Conservation (phyloP, 495 filamentous ascomycete genomes). For the Stereocaulon alpinum region DNA sequence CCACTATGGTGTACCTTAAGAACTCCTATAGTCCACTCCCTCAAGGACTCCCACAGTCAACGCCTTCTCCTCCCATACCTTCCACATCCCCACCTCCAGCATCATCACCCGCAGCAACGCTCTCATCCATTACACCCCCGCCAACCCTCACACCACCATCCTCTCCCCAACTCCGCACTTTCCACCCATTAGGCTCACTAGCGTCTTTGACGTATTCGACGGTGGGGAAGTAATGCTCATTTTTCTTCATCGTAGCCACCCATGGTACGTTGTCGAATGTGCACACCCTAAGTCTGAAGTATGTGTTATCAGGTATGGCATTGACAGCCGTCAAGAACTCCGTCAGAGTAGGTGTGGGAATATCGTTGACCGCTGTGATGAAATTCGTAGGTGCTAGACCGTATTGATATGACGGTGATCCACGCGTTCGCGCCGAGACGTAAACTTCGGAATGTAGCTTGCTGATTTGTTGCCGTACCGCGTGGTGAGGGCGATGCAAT, state of each 20-base stretch:
- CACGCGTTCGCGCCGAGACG: conserved; percentile 71
- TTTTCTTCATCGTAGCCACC: conserved; percentile 99
- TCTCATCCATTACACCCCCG: conserved; percentile 20
- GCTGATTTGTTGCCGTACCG: conserved; percentile 91
- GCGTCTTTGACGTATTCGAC: conserved; percentile 75
- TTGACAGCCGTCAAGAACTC: conserved; percentile 67
- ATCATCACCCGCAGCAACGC: conserved; percentile 13
- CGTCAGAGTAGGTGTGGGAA: conserved; percentile 68
- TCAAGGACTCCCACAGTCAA: not conserved
- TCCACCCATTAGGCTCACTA: conserved; percentile 31
- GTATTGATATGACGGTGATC: conserved; percentile 85
- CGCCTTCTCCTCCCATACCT: not conserved
- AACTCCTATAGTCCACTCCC: not conserved
- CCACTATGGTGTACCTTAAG: too few species aligned
- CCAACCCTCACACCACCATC: conserved; percentile 16
- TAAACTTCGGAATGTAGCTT: conserved; percentile 98
- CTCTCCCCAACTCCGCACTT: conserved; percentile 19
- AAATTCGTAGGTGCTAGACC: conserved; percentile 94
- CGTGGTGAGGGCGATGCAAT: conserved; percentile 87
- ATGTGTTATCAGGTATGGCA: conserved; percentile 90
- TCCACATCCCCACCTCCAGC: conserved; percentile 12
- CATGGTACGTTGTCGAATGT: conserved; percentile 97
- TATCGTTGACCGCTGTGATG: conserved; percentile 87
- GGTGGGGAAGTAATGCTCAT: conserved; percentile 96
- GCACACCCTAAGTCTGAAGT: conserved; percentile 87